Evolutionary conservation across 2,329 filamentous ascomycete species (phyloP), one percentile per base, ranked within the genome.

Genomic region (Cordyceps farinosa): DNA sequence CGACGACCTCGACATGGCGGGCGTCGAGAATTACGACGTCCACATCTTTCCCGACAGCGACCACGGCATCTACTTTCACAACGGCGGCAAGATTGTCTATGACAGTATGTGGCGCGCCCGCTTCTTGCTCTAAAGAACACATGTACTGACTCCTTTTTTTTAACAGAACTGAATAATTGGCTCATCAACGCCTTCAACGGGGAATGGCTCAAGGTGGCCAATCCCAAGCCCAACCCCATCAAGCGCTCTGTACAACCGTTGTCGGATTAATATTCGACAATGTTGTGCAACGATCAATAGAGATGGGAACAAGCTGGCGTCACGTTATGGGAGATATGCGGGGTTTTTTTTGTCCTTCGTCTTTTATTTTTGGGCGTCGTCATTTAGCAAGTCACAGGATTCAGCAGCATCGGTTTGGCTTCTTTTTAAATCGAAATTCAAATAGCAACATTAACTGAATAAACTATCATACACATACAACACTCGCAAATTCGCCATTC

Each of bases 171-270:
- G 38, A 87, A 83, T 64, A 93, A 91, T 73, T 99, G 94, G 94
- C 86, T 99, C 61, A 85, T 97, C 73, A 98, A 97, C 73, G 95
- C 95, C 1, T 99, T 99, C 75, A 98, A 98, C 69, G 95, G 95
- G 58, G 92, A 97, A 75, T 98, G 94, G 92, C 80, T 94, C 64
- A 86, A 84, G 74, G 73, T 86, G 15, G 70, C 74, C 11, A 66
- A 83, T 58, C 79, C 84, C 2, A 81, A 81, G 68, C 84, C 84
- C 2, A 76, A 75, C 36, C 68, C 70, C 34, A 69, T 73, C 22
- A 70, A 69, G 51, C 61, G 50, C 45, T 51, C 51, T 27, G 6
- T 48, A 15, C 38, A 61, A 29, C 22, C 10, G 5, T 11, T 48
- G 38, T 45, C 15, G 29, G 11, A 34, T 15, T 55, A 13, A 40